Conservation (phyloP, 2,329 filamentous ascomycete species). For the Ceratocystis alfenasii region DNA sequence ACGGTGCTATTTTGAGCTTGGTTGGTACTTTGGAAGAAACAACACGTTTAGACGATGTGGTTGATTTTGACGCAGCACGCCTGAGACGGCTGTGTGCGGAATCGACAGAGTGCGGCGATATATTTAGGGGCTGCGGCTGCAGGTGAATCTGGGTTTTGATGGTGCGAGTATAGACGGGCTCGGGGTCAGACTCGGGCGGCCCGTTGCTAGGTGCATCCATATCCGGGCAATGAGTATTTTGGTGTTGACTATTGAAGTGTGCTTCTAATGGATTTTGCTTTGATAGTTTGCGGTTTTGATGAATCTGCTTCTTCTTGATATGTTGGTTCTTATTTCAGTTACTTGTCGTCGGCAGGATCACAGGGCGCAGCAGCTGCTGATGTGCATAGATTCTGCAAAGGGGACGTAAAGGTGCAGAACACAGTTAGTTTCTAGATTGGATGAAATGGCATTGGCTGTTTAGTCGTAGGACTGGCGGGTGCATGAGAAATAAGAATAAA, state of each 20-base stretch:
- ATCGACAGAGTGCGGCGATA: conserved; percentile 17
- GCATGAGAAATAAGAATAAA: background rate
- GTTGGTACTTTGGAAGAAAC: conserved; percentile 7
- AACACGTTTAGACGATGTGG: conserved; percentile 1
- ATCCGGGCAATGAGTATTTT: background rate
- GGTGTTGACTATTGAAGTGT: background rate
- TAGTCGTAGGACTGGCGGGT: background rate
- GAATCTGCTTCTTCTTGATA: background rate
- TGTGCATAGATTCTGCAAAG: conserved; percentile 8
- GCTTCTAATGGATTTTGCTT: background rate
- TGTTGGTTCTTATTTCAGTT: background rate
- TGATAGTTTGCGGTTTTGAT: background rate
- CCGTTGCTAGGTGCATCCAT: conserved; percentile 12
- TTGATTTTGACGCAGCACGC: conserved; percentile 15
- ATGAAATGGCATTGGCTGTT: background rate
- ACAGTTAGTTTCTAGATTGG: background rate
- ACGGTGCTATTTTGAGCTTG: conserved; percentile 21
- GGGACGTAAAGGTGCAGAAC: background rate
- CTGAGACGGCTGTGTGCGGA: conserved; percentile 19
- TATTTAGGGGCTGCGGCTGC: conserved; percentile 6
- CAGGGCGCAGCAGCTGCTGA: conserved; percentile 7
- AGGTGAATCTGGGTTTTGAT: conserved; percentile 17
- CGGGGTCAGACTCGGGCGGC: background rate
- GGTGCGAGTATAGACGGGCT: conserved; percentile 2
- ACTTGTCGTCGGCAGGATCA: background rate